Evolutionary conservation across 164 flowering plant genomes (phyloP), one percentile per base, ranked within the genome.

Genomic region (Protea cynaroides): DNA sequence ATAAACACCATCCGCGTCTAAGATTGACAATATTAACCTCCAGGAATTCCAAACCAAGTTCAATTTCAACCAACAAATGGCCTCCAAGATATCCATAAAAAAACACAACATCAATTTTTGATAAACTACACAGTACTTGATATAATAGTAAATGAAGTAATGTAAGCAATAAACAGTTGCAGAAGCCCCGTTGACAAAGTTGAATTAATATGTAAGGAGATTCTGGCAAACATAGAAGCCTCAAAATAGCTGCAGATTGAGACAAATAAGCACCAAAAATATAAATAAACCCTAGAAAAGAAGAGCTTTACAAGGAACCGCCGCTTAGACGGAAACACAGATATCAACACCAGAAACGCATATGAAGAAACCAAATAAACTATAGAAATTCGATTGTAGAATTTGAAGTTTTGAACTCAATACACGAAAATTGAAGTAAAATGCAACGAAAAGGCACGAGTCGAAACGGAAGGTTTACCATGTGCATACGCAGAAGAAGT

Each of bases 401-500:
- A 47, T 49, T 25, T n/a, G 7, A 22, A 49, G 47, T 56, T 49
- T 25, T n/a, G 7, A 22, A 49, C 57, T 56, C 18, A 52, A 21
- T 15, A 3, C 38, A 13, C 18, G 52, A 43, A 60, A 25, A 12
- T 13, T 6, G 13, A 0, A 4, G 24, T 1, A 61, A 46, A 46
- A 5, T 13, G 23, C 7, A 25, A 0, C 11, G 22, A 13, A 11
- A 23, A 12, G 34, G 34, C 34, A 29, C n/a, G 8, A 6, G 18
- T 12, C n/a, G 37, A 36, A 0, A 12, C 1, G 1, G 15, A 22
- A 8, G 54, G 13, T 11, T 59, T 34, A 66, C 69, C 63, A 25
- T 65, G 8, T 9, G 25, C 29, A 54, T 52, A 12, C 44, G 34
- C 34, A 24, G 57, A 7, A n/a, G 70, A 67, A 25, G 59, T 43